A percentile compares a stretch with the other conserved stretches of the same genome.
phyloP scores from a whole-genome alignment of 768 basidiomycete species.

The Collybiopsis luxurians region DNA sequence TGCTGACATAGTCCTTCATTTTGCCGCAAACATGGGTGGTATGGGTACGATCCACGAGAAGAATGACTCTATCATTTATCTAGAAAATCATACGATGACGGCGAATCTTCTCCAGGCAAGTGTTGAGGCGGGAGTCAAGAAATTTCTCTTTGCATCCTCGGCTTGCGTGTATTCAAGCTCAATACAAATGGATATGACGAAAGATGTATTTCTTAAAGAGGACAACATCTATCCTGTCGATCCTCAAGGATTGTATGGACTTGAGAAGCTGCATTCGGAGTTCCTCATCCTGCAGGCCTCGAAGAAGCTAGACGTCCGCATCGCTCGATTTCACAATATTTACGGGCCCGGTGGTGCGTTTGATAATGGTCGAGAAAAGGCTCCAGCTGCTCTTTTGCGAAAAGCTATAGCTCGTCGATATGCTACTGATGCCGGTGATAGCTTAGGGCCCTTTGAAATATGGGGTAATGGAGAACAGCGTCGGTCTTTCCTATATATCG shows the following conservation, averaged over 20 bases:
- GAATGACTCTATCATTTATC: conserved; percentile 50
- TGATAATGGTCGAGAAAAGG: conserved; percentile 56
- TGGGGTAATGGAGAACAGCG: conserved; percentile 56
- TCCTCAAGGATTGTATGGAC: conserved; percentile 58
- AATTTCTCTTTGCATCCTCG: conserved; percentile 55
- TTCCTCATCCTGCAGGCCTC: conserved; percentile 35
- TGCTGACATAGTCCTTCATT: conserved; percentile 47
- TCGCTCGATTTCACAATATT: conserved; percentile 59
- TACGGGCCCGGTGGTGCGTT: conserved; percentile 55
- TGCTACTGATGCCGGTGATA: neutral
- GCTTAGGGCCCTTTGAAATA: conserved; percentile 37
- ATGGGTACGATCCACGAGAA: conserved; percentile 58
- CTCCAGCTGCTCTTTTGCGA: conserved; percentile 52
- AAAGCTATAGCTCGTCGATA: conserved; percentile 42
- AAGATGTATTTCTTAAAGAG: conserved; percentile 45
- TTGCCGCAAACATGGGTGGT: conserved; percentile 63
- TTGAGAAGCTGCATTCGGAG: conserved; percentile 55
- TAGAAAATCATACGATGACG: conserved; percentile 49
- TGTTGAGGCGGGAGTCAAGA: conserved; percentile 32
- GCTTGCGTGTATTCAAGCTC: conserved; percentile 55
- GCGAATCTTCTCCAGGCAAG: conserved; percentile 42
- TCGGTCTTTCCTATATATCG: conserved; percentile 55
- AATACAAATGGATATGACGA: conserved; percentile 29
- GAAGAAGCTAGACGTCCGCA: conserved; percentile 33
- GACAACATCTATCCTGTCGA: conserved; percentile 31